Percentiles rank a stretch among this genome's conserved stretches.
Conservation (phyloP, 2,329 filamentous ascomycete species). For the Metarhizium humberi region DNA sequence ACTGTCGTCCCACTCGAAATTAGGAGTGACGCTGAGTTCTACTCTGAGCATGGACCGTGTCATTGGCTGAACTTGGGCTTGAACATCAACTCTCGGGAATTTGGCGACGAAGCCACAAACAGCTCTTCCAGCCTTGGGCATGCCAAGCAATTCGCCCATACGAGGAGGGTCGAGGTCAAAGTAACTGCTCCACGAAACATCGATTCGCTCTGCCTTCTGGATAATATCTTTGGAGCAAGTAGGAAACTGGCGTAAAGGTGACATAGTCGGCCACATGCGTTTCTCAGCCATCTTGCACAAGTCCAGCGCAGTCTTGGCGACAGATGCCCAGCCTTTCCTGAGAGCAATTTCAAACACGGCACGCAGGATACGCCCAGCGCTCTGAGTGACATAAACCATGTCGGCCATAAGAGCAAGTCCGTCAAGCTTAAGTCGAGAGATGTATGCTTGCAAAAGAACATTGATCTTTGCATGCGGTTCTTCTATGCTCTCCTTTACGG, state of each 20-base stretch:
- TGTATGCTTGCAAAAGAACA: conserved; percentile 90
- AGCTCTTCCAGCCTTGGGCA: conserved; percentile 77
- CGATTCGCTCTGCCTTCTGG: conserved; percentile 87
- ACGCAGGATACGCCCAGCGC: conserved; percentile 87
- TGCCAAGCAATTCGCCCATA: conserved; percentile 87
- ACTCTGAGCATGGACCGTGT: conserved; percentile 88
- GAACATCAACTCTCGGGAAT: conserved; percentile 85
- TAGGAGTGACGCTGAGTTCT: conserved; percentile 84
- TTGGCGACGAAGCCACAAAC: conserved; percentile 84
- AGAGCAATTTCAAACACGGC: conserved; percentile 96
- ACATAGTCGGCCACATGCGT: conserved; percentile 99
- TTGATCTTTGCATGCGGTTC: conserved; percentile 98
- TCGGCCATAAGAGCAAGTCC: conserved; percentile 95
- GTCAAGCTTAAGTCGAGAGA: conserved; percentile 87
- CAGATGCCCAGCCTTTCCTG: conserved; percentile 91
- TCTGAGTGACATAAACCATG: conserved; percentile 97
- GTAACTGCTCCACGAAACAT: conserved; percentile 87
- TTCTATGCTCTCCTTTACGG: conserved; percentile 95
- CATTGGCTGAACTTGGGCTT: conserved; percentile 89
- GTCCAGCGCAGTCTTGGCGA: conserved; percentile 85
- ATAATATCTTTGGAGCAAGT: conserved; percentile 75
- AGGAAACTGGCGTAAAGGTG: conserved; percentile 83
- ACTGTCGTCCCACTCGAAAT: conserved; percentile 90
- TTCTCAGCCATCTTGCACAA: conserved; percentile 99
- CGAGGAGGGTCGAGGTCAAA: conserved; percentile 93